Evolutionary conservation across 2,329 filamentous ascomycete genomes (phyloP), one percentile per base, ranked within the genome.

Genomic region (Simplicillium aogashimaense): DNA sequence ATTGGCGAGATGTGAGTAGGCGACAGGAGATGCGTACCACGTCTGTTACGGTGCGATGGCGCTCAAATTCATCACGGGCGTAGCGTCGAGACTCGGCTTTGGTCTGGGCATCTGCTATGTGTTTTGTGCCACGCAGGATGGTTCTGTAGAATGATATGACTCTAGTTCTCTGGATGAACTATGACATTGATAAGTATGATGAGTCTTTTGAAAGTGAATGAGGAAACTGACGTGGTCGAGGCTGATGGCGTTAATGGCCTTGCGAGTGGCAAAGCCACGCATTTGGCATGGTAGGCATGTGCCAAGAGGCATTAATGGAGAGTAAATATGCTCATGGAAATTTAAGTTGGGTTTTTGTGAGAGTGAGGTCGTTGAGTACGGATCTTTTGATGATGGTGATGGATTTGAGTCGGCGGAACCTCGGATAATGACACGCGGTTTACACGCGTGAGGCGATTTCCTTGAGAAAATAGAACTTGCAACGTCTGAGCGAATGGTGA

Each of bases 61-160:
- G 66, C 55, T 78, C 72, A 52, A 81, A 79, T 52, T 82, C 78
- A 43, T 71, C 68, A 15, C 76, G 68, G 29, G 69, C 77, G 55
- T 71, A 78, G 40, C 59, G 61, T 41, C 69, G 62, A 7, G 74
- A 76, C 53, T 81, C 78, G n/a, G 60, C 58, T 37, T 67, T 70
- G 5, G 73, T 74, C 3, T 50, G 56, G 7, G 61, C 53, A 50
- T 81, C 74, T 13, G 48, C 40, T 42, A 82, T 79, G 41, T 57
- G 61, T 29, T 60, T 59, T 2, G 72, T 76, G 44, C 69, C 69
- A 17, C 77, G 71, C 29, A 81, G 53, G 40, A 81, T 71, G 14
- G 60, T 65, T 29, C 78, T 67, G 56, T 80, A 82, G 35, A 82
- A 61, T 0, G 74, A 63, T 16, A 81, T 52, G 5, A 66, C 74